Evolutionary conservation across 2,329 filamentous ascomycete genomes (phyloP), one percentile per base, ranked within the genome.

Genomic region (Talaromyces sp.): DNA sequence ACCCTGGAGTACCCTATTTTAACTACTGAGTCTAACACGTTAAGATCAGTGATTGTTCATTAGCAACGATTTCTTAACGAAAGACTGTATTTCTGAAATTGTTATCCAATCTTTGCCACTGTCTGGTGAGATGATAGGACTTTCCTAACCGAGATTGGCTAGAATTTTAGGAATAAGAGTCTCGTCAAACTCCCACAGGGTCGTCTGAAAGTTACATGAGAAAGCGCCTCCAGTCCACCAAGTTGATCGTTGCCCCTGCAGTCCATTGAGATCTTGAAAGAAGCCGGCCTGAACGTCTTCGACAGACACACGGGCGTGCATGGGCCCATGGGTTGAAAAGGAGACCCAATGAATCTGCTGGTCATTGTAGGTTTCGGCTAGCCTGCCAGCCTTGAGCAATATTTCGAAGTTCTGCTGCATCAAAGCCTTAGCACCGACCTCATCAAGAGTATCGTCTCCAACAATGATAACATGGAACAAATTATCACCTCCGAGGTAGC

Each of bases 171-270:
- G 68, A 16, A 69, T 62, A 2, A 70, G 61, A n/a, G 64, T 64
- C 25, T 69, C 68, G 31, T 69, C 67, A 58, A 68, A 70, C 48
- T 69, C 60, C 68, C 68, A 67, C 18, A 69, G 39, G 14, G 65
- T 64, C 2, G 68, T 70, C 54, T 68, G 67, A 21, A 69, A 67
- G 25, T 69, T 69, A 14, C 76, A 77, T 0, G 79, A 78, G 60
- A 75, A 48, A 16, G 60, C 60, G 14, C 60, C 60, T 18, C 60
- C 60, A 3, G 60, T 62, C 42, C 60, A 80, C 68, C 71, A 80
- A 1, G 77, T 81, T n/a, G 69, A 73, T 9, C 70, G 67, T 37
- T 70, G 65, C 2, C 77, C 77, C 64, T 80, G 78, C 3, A 80
- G 68, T 69, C 44, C 71, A 39, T 77, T 76, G 40, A 76, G 66